These are phyloP conservation scores for Mycena belliarum DNA, from an alignment of 768 basidiomycete genomes.

Conservation along the genomic window DNA sequence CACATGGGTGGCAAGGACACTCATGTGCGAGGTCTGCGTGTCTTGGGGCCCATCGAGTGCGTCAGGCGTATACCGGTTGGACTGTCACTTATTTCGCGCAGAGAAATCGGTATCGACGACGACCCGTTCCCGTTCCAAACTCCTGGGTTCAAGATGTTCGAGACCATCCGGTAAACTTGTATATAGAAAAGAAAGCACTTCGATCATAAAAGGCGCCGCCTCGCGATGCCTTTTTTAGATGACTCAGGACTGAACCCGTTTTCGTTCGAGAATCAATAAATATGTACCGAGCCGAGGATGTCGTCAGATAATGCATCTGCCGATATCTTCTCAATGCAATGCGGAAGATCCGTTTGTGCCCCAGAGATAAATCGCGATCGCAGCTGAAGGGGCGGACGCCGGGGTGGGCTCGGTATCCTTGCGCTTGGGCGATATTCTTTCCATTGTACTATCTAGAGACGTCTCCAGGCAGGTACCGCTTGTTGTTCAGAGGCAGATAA, in stretches of 20 bases:
- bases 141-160: conserved; percentile 72
- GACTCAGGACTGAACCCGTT: no score
- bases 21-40: conserved; percentile 86
- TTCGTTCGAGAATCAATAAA: conserved; percentile 35
- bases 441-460: conserved; percentile 13
- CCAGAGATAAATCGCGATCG: conserved; percentile 5
- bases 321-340: conserved; percentile 26
- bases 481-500: background rate
- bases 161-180: conserved; percentile 62
- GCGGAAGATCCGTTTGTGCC: conserved; percentile 9
- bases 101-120: conserved; percentile 53
- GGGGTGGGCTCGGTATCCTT: conserved; percentile 1
- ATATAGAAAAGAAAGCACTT: no score
- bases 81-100: conserved; percentile 20
- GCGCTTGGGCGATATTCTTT: background rate
- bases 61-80: conserved; percentile 9
- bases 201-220: no score
- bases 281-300: conserved; percentile 34
- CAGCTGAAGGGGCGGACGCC: no score
- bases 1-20: conserved; percentile 99
- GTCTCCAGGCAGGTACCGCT: background rate
- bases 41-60: conserved; percentile 87
- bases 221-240: no score
- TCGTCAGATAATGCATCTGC: conserved; percentile 35
- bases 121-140: conserved; percentile 75